phyloP scores from a whole-genome alignment of 371 early-diverging fungal genomes.

The Thermomucor indicae-seudaticae region DNA sequence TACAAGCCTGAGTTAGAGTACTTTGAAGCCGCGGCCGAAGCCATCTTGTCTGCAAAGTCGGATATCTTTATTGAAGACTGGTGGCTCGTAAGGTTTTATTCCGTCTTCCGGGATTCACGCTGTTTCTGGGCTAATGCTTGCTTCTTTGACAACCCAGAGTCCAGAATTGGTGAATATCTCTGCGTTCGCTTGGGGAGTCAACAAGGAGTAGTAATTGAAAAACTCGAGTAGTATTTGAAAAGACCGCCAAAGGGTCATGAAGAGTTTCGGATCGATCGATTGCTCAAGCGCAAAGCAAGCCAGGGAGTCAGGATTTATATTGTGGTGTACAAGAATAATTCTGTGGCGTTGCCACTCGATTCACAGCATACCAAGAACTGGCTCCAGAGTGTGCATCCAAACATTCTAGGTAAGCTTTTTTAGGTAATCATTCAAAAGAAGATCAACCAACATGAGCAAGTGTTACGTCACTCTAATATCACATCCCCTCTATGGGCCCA shows the following conservation, averaged over 20 bases:
- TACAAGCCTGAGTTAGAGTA: slow-evolving; percentile 73
- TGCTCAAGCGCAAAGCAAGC: slow-evolving; percentile 79
- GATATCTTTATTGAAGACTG: slow-evolving; percentile 88
- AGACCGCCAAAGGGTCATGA: slow-evolving; percentile 71
- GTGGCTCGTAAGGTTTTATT: slow-evolving; percentile 78
- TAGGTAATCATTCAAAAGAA: too few relatives aligned
- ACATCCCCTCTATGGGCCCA: slow-evolving; percentile 7
- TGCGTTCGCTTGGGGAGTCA: background rate
- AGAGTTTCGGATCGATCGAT: slow-evolving; percentile 78
- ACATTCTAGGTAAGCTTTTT: slow-evolving; percentile 62
- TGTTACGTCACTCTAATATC: slow-evolving; percentile 66
- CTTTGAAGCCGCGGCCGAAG: slow-evolving; percentile 73
- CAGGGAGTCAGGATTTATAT: slow-evolving; percentile 90
- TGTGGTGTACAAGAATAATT: slow-evolving; percentile 86
- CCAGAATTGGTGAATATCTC: slow-evolving; percentile 62
- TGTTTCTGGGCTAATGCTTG: too few relatives aligned
- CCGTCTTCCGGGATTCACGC: too few relatives aligned
- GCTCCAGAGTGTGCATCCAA: slow-evolving; percentile 75
- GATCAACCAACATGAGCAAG: too few relatives aligned
- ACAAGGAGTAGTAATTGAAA: too few relatives aligned
- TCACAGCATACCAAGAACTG: slow-evolving; percentile 78
- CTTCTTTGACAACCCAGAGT: slow-evolving; percentile 25
- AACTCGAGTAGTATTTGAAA: slow-evolving; percentile 57
- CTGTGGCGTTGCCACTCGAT: slow-evolving; percentile 73
- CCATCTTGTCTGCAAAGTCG: slow-evolving; percentile 71